These are phyloP conservation scores for Neofusicoccum sp. DNA, from an alignment of 2,329 filamentous ascomycete species.

Conservation along the genomic window DNA sequence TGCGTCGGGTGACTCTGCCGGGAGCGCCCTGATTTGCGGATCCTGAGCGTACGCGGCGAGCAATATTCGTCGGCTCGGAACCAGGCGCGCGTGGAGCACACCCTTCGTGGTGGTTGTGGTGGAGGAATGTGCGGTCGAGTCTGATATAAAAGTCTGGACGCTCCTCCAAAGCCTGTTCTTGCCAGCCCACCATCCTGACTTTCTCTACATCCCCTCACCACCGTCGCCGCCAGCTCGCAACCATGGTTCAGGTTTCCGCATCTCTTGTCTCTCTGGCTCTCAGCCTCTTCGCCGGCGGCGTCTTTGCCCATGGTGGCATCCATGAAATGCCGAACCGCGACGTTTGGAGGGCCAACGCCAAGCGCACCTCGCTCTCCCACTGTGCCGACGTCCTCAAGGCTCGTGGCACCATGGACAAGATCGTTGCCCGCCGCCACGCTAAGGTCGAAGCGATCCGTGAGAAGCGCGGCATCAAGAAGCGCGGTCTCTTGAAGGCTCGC, in stretches of 20 bases:
- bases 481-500: conserved; percentile 5
- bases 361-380: conserved; percentile 28
- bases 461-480: conserved; percentile 16
- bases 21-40: not conserved
- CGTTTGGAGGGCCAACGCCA: conserved; percentile 29
- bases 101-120: not conserved
- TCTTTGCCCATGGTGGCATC: conserved; percentile 30
- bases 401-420: conserved; percentile 40
- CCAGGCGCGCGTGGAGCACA: not conserved
- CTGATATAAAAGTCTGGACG: not conserved
- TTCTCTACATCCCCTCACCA: not conserved
- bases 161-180: not conserved
- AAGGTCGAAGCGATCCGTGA: conserved; percentile 21
- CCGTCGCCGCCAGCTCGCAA: not conserved
- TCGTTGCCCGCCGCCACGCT: conserved; percentile 41
- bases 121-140: too few relatives aligned
- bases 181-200: not conserved
- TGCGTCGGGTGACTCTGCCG: not conserved
- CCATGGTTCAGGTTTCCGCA: conserved; percentile 4
- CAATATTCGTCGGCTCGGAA: not conserved
- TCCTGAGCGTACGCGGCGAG: not conserved
- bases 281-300: conserved; percentile 11
- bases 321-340: conserved; percentile 36
- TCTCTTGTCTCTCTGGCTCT: conserved; percentile 6
- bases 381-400: conserved; percentile 42